Evolutionary conservation across 2,329 filamentous ascomycete genomes (phyloP), one percentile per base, ranked within the genome.

Genomic region (Pseudonectria foliicola): DNA sequence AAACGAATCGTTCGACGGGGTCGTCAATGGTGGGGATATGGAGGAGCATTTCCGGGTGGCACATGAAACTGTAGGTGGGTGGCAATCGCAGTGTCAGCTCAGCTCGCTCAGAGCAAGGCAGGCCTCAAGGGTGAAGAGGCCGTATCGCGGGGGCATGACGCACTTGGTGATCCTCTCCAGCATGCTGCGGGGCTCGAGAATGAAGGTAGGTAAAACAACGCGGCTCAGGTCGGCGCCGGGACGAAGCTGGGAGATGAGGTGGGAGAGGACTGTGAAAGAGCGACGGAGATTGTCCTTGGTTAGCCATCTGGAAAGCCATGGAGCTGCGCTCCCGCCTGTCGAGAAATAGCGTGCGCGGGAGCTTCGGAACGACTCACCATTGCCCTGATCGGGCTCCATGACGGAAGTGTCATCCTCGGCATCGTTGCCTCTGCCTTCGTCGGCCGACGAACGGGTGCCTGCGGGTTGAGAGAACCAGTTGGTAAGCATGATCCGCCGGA

Each of bases 141-240:
- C n/a, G n/a, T n/a, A n/a, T n/a, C n/a, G n/a, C n/a, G n/a, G n/a
- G n/a, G n/a, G 10, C 27, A 33, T 29, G 18, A 67, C 79, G 48
- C 68, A 95, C 89, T 98, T 98, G 55, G 92, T 98, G 60, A 98
- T 98, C 52, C 92, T 80, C 66, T 98, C 92, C 52, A 98, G 70
- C 92, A 98, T 98, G 52, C 89, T 95, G 55, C 89, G 81, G 15
- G 92, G 92, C 63, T 98, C 92, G 50, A 98, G 78, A 54, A 98
- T 98, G 61, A 98, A 98, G 31, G 92, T 98, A 27, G 92, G 92
- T 37, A 98, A 71, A 25, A 92, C 90, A 43, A 98, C 89, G 51
- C 90, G 79, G 63, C 88, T 95, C 50, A 98, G 71, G 61, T 98
- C 92, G 53, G 92, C 92, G 46, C 92, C 92, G 10, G 92, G 92